Conservation (phyloP, 805 yeast species). For the Limtongozyma cylindracea region DNA sequence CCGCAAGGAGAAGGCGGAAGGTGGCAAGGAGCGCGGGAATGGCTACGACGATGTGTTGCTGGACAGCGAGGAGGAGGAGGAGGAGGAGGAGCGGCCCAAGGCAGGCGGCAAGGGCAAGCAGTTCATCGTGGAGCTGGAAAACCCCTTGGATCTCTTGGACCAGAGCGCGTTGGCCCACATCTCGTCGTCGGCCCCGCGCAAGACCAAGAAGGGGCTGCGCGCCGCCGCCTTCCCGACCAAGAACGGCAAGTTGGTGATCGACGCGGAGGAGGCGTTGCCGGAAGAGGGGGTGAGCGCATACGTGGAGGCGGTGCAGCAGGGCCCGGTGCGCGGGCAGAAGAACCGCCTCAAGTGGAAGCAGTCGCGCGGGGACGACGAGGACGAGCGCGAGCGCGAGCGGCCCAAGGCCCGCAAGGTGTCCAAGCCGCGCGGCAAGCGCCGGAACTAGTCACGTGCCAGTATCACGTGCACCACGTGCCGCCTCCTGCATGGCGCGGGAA, state of each 20-base stretch:
- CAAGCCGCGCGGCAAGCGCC: too few relatives aligned
- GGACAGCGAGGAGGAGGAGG: slow-evolving; percentile 31
- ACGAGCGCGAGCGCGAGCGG: slow-evolving; percentile 5
- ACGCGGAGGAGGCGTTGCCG: slow-evolving; percentile 21
- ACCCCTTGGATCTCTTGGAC: slow-evolving; percentile 76
- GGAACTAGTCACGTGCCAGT: background rate
- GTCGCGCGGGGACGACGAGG: slow-evolving; percentile 21
- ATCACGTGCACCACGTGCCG: background rate
- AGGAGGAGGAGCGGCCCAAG: slow-evolving; percentile 8
- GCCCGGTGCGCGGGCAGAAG: slow-evolving; percentile 84
- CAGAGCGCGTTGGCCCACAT: slow-evolving; percentile 67
- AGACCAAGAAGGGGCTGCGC: slow-evolving; percentile 16
- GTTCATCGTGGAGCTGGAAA: slow-evolving; percentile 54
- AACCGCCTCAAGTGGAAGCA: slow-evolving; percentile 76
- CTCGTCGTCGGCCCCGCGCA: slow-evolving; percentile 67
- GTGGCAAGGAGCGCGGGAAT: slow-evolving; percentile 13
- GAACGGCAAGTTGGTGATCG: slow-evolving; percentile 47
- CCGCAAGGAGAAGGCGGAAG: slow-evolving; percentile 27
- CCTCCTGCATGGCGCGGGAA: background rate
- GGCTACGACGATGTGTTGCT: slow-evolving; percentile 82
- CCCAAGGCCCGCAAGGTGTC: too few relatives aligned
- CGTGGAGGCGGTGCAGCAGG: slow-evolving; percentile 78
- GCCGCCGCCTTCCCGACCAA: slow-evolving; percentile 13
- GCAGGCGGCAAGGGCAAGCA: slow-evolving; percentile 22
- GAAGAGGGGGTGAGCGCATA: slow-evolving; percentile 66